Conservation (phyloP, 2,329 filamentous ascomycete species). For the Hypoxylon rubiginosum region DNA sequence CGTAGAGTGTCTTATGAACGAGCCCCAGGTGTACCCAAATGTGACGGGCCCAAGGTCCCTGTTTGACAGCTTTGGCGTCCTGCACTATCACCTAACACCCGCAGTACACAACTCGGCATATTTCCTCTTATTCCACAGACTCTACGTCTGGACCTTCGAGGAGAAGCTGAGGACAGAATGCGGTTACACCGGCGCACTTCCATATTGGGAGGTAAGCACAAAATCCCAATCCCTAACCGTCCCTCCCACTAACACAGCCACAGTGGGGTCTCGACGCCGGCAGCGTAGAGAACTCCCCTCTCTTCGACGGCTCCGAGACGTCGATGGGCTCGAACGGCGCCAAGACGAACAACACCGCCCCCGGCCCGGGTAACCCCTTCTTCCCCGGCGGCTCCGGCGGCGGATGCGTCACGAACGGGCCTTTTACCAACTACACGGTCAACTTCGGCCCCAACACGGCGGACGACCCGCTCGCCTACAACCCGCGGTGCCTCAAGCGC, state of each 20-base stretch:
- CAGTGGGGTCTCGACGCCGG: slow-evolving; percentile 56
- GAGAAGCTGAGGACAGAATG: slow-evolving; percentile 53
- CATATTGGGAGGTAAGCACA: slow-evolving; percentile 44
- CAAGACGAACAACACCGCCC: slow-evolving; percentile 44
- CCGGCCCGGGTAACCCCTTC: slow-evolving; percentile 35
- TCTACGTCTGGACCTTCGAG: slow-evolving; percentile 55
- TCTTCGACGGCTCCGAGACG: slow-evolving; percentile 61
- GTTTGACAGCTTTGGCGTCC: slow-evolving; percentile 51
- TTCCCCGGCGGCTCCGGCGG: slow-evolving; percentile 64
- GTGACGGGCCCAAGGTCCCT: slow-evolving; percentile 47
- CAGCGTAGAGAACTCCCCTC: slow-evolving; percentile 55
- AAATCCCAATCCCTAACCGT: neutral
- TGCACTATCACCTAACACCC: slow-evolving; percentile 49
- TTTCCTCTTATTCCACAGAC: slow-evolving; percentile 56
- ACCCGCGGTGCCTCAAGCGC: slow-evolving; percentile 60
- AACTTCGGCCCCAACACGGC: slow-evolving; percentile 56
- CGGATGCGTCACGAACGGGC: slow-evolving; percentile 64
- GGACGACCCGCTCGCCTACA: slow-evolving; percentile 52
- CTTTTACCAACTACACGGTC: slow-evolving; percentile 58
- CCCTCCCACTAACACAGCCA: slow-evolving; percentile 2
- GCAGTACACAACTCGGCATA: slow-evolving; percentile 52
- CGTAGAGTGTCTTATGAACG: slow-evolving; percentile 49
- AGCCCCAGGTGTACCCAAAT: slow-evolving; percentile 47
- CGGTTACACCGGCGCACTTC: slow-evolving; percentile 52
- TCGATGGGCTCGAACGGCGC: slow-evolving; percentile 61